Evolutionary conservation across 2,329 filamentous ascomycete genomes (phyloP).

Genomic region (Arthroderma uncinatum): DNA sequence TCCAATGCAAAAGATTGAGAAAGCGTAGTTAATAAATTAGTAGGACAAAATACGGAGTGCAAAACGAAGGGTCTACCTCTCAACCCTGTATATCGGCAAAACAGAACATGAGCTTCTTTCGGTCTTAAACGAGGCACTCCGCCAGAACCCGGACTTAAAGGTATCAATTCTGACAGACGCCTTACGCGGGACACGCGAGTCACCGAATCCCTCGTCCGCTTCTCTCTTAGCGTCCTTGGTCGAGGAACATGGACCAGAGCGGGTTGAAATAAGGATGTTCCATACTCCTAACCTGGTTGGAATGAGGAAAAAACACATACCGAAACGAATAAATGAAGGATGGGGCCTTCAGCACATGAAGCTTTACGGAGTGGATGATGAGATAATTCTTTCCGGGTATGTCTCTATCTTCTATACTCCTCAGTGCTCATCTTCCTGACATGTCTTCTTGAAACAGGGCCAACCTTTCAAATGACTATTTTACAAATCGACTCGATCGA

Average conservation of each 20-base stretch:
- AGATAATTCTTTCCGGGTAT: constrained; percentile 85
- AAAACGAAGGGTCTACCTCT: constrained; percentile 71
- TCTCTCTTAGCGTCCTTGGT: constrained; percentile 79
- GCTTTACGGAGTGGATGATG: constrained; percentile 88
- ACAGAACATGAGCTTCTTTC: constrained; percentile 79
- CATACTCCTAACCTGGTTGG: constrained; percentile 94
- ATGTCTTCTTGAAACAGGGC: constrained; percentile 41
- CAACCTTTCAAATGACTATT: constrained; percentile 88
- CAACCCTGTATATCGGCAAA: constrained; percentile 94
- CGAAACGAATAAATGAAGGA: constrained; percentile 87
- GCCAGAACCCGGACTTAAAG: constrained; percentile 60
- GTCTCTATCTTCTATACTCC: constrained; percentile 14
- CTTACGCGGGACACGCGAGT: constrained; percentile 80
- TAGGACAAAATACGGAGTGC: constrained; percentile 73
- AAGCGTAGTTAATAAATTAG: constrained; percentile 14
- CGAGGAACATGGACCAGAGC: constrained; percentile 65
- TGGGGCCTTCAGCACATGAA: constrained; percentile 99
- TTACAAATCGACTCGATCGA: constrained; percentile 86
- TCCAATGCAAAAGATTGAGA: constrained; percentile 2
- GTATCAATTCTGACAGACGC: constrained; percentile 88
- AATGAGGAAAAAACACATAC: constrained; percentile 68
- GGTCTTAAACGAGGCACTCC: constrained; percentile 63
- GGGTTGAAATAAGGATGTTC: constrained; percentile 93
- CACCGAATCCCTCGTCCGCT: constrained; percentile 73
- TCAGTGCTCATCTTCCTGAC: constrained; percentile 2